These are phyloP conservation scores for Edaphochlamys debaryana DNA, from an alignment of 139 green algal species.

Conservation along the genomic window DNA sequence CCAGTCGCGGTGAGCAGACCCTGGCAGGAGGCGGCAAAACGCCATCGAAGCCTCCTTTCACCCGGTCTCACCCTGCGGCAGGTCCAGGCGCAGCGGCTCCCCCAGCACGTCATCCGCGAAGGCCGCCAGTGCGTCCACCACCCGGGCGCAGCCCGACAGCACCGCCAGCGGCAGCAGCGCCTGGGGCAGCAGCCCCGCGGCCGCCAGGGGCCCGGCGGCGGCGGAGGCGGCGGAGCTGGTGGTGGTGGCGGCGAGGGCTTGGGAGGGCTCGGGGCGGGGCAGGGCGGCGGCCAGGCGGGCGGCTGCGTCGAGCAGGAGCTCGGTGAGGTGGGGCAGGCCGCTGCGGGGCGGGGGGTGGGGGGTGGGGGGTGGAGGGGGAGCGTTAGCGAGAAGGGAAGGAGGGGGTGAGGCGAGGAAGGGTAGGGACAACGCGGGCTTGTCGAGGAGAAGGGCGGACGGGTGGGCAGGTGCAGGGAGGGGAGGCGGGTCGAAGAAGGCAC, in stretches of 20 bases:
- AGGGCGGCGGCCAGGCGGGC: background rate
- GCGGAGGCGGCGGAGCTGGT: background rate
- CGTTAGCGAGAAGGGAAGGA: background rate
- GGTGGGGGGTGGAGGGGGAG: too few species aligned
- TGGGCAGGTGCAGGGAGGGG: too few species aligned
- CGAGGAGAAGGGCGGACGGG: too few species aligned
- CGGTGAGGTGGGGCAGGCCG: background rate
- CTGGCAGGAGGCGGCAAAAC: too few species aligned
- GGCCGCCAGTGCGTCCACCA: background rate
- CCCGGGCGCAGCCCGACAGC: conserved; percentile 5
- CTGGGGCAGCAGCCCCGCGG: conserved; percentile 3
- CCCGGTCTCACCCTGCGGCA: conserved; percentile 26
- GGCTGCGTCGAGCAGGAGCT: conserved; percentile 14
- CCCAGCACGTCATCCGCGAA: background rate
- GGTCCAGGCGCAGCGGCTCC: conserved; percentile 4
- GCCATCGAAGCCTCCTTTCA: too few species aligned
- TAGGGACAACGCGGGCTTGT: too few species aligned
- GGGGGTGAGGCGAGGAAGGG: background rate
- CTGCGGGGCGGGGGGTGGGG: background rate
- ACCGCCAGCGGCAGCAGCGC: conserved; percentile 28
- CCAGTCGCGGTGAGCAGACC: too few species aligned
- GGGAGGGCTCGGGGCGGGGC: background rate
- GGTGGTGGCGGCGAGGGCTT: background rate
- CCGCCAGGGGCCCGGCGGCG: background rate
- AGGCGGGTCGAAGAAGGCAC: too few species aligned